Percentiles rank a stretch among this genome's conserved stretches.
phyloP scores from a whole-genome alignment of 768 basidiomycete species.

The Macrolepiota dolichaula region DNA sequence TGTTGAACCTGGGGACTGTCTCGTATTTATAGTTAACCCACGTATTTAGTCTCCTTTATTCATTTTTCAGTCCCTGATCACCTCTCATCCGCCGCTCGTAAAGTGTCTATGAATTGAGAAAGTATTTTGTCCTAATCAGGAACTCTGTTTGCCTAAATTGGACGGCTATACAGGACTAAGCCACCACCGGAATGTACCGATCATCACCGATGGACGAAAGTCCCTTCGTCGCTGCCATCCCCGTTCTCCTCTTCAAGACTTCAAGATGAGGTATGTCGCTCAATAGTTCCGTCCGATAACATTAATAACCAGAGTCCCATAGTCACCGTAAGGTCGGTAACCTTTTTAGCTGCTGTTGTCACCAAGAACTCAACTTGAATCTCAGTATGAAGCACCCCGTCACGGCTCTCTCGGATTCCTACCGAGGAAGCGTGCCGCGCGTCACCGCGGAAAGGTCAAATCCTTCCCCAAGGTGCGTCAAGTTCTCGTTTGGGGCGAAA shows the following conservation, averaged over 20 bases:
- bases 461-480: constrained; percentile 90
- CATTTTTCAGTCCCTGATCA: too few species aligned
- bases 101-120: too few species aligned
- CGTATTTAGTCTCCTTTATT: too few species aligned
- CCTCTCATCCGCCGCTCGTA: too few species aligned
- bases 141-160: not conserved
- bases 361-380: constrained; percentile 12
- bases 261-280: constrained; percentile 62
- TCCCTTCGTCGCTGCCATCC: constrained; percentile 27
- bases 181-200: constrained; percentile 39
- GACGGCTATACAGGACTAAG: constrained; percentile 40
- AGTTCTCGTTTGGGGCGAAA: not conserved
- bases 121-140: not conserved
- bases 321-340: constrained; percentile 85
- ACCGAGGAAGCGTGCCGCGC: constrained; percentile 93
- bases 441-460: constrained; percentile 99
- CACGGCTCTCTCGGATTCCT: constrained; percentile 98
- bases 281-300: not conserved
- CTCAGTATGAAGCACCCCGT: constrained; percentile 95
- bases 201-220: constrained; percentile 19
- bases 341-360: constrained; percentile 9
- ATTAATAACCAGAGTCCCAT: constrained; percentile 13
- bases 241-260: constrained; percentile 36
- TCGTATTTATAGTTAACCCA: too few species aligned
- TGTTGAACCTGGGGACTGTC: too few species aligned